phyloP scores from a whole-genome alignment of 805 yeast species.

The Lipomyces oligophaga region DNA sequence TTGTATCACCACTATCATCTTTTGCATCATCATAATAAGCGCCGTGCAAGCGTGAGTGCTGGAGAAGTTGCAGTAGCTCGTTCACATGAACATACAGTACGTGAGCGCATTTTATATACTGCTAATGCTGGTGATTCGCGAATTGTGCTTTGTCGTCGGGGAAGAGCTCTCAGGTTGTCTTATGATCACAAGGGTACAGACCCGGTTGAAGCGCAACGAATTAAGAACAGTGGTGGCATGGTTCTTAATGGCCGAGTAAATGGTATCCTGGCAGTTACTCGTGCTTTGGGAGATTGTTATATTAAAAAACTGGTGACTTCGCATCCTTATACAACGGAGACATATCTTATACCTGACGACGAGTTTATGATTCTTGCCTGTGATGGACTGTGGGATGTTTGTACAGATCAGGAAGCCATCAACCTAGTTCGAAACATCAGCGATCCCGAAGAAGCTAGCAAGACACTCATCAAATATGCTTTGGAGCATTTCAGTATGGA shows the following conservation, averaged over 20 bases:
- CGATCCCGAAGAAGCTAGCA: constrained; percentile 34
- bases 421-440: constrained; percentile 54
- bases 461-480: constrained; percentile 45
- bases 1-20: constrained; percentile 20
- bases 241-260: constrained; percentile 88
- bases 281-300: constrained; percentile 91
- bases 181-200: constrained; percentile 95
- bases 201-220: constrained; percentile 66
- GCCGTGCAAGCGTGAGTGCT: background rate
- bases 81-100: constrained; percentile 8
- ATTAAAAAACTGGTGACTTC: constrained; percentile 87
- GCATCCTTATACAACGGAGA: constrained; percentile 86
- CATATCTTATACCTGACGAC: constrained; percentile 63
- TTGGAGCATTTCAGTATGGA: constrained; percentile 78
- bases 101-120: constrained; percentile 69
- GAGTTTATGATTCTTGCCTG: constrained; percentile 86
- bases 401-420: constrained; percentile 80
- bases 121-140: constrained; percentile 96
- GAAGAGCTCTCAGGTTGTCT: constrained; percentile 70
- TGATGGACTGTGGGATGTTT: constrained; percentile 96
- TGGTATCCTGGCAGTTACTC: constrained; percentile 90
- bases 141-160: constrained; percentile 68
- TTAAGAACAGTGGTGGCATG: constrained; percentile 76
- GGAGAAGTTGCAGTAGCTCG: background rate
- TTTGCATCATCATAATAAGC: constrained; percentile 14